Percentiles rank a stretch among this genome's conserved stretches.
phyloP scores from a whole-genome alignment of 2,329 filamentous ascomycete species.

The Ophiocordyceps robertsii region DNA sequence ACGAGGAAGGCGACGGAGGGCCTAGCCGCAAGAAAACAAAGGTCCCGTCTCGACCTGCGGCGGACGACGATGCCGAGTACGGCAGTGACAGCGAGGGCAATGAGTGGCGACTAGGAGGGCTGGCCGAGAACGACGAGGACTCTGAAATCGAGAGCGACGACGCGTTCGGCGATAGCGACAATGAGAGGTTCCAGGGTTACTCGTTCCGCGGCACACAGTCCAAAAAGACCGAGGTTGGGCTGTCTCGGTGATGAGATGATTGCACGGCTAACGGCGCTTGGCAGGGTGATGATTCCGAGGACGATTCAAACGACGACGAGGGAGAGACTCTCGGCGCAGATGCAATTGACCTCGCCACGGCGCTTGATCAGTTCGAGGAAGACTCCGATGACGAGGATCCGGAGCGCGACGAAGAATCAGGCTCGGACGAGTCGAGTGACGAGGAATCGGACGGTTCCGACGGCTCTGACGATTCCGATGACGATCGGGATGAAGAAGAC shows the following conservation, averaged over 20 bases:
- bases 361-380: constrained; percentile 40
- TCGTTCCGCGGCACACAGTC: constrained; percentile 35
- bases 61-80: constrained; percentile 49
- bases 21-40: constrained; percentile 26
- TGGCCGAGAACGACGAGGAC: constrained; percentile 44
- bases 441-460: constrained; percentile 30
- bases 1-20: constrained; percentile 32
- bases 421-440: constrained; percentile 25
- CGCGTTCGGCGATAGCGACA: constrained; percentile 79
- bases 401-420: constrained; percentile 28
- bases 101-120: constrained; percentile 62
- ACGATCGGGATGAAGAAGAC: constrained; percentile 36
- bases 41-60: constrained; percentile 26
- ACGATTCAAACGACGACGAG: constrained; percentile 47
- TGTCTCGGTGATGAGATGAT: not conserved
- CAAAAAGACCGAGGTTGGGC: constrained; percentile 16
- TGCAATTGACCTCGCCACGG: constrained; percentile 44
- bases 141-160: constrained; percentile 58
- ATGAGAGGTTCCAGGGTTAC: constrained; percentile 72
- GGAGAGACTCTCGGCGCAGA: constrained; percentile 44
- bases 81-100: constrained; percentile 80
- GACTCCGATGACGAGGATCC: constrained; percentile 35
- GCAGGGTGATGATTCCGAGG: constrained; percentile 21
- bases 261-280: not conserved
- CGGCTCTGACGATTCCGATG: constrained; percentile 30